Conservation (phyloP, 2,329 filamentous ascomycete genomes). For the Didymella pomorum region DNA sequence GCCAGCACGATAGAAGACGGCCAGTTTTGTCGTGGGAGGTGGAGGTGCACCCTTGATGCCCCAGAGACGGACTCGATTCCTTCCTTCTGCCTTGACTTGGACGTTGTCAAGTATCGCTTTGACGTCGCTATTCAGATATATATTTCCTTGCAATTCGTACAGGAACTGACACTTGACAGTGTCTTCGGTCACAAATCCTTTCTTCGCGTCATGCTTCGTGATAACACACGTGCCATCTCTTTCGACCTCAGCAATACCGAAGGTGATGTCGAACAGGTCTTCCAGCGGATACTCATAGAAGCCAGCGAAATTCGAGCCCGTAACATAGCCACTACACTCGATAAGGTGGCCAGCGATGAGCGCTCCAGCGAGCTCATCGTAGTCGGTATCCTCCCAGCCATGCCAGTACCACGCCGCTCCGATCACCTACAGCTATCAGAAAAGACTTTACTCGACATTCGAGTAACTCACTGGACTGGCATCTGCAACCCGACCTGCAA, state of each 20-base stretch:
- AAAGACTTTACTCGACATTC: too few relatives aligned
- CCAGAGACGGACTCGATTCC: constrained; percentile 50
- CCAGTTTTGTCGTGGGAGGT: constrained; percentile 53
- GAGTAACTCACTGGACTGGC: constrained; percentile 39
- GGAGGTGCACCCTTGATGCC: constrained; percentile 53
- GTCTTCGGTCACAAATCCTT: constrained; percentile 49
- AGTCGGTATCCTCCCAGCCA: constrained; percentile 59
- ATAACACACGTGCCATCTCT: constrained; percentile 57
- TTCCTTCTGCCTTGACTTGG: constrained; percentile 41
- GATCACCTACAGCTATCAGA: constrained; percentile 53
- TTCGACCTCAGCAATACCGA: constrained; percentile 61
- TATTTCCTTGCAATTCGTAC: constrained; percentile 58
- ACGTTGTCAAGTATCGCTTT: constrained; percentile 52
- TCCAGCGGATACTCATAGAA: constrained; percentile 57
- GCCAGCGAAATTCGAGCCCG: constrained; percentile 64
- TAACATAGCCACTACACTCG: constrained; percentile 60
- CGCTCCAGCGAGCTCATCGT: constrained; percentile 58
- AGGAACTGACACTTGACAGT: constrained; percentile 53
- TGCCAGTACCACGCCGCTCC: constrained; percentile 66
- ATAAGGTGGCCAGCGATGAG: constrained; percentile 56
- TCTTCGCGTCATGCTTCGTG: constrained; percentile 57
- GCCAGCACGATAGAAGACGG: constrained; percentile 51
- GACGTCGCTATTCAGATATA: constrained; percentile 57
- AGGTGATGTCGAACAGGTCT: constrained; percentile 54
- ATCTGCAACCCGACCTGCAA: constrained; percentile 46